phyloP scores from a whole-genome alignment of 345 rosid species.

The Populus nigra region DNA sequence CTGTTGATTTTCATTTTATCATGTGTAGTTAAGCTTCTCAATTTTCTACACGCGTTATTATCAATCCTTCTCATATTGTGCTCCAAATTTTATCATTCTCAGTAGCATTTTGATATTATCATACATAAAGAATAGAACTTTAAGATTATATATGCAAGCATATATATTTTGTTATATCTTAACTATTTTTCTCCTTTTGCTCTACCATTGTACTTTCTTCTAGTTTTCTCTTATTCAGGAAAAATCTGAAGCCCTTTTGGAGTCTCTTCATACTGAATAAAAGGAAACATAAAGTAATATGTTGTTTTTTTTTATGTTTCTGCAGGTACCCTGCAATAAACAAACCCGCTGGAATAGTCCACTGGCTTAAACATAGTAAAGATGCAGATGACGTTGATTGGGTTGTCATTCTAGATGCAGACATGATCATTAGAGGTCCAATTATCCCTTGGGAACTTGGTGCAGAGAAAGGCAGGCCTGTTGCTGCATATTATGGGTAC shows the following conservation, averaged over 20 bases:
- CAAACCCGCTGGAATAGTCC: conserved; percentile 89
- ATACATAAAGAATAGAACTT: too few species aligned
- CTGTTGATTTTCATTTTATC: background rate
- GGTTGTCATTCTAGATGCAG: conserved; percentile 98
- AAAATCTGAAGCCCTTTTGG: background rate
- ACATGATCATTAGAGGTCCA: conserved; percentile 92
- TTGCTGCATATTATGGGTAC: conserved; percentile 93
- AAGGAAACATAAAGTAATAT: background rate
- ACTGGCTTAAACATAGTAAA: conserved; percentile 92
- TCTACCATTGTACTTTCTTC: background rate
- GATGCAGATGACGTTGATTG: conserved; percentile 88
- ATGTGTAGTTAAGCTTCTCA: background rate
- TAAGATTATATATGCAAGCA: too few species aligned
- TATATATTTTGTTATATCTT: too few species aligned
- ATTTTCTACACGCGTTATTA: background rate
- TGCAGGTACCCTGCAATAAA: conserved; percentile 96
- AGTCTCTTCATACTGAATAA: background rate
- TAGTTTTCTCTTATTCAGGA: background rate
- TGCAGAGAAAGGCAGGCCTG: conserved; percentile 78
- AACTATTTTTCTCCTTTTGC: background rate
- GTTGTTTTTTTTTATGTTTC: background rate
- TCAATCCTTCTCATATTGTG: background rate
- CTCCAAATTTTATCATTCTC: background rate
- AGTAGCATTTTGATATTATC: background rate
- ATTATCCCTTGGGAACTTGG: conserved; percentile 96